Evolutionary conservation across 345 rosid species (phyloP).

Genomic region (Microthlaspi erraticum): DNA sequence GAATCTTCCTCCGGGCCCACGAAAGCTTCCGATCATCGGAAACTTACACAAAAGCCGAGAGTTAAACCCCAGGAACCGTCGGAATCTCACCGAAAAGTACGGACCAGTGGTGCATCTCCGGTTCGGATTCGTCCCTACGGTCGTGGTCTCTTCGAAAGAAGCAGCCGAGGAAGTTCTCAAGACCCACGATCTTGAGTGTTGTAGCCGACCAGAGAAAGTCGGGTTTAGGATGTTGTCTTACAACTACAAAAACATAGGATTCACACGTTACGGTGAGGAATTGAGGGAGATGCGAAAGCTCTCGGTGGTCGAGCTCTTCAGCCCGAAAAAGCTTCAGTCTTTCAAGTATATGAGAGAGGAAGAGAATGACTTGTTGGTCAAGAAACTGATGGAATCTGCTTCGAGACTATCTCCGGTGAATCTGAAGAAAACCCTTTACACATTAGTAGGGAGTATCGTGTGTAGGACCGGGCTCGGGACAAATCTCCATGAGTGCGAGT

Average conservation of each 20-base stretch:
- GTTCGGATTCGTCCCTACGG: slow-evolving; percentile 27
- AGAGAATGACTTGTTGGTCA: slow-evolving; percentile 25
- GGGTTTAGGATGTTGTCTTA: slow-evolving; percentile 33
- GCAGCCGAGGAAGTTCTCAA: slow-evolving; percentile 40
- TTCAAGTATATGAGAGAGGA: slow-evolving; percentile 23
- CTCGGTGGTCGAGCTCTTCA: slow-evolving; percentile 26
- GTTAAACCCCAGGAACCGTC: slow-evolving; percentile 4
- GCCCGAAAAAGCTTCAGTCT: slow-evolving; percentile 4
- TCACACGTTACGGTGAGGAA: slow-evolving; percentile 45
- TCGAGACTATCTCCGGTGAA: background rate
- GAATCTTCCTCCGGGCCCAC: slow-evolving; percentile 30
- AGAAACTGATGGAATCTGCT: slow-evolving; percentile 15
- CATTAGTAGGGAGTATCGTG: slow-evolving; percentile 10
- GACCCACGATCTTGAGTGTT: slow-evolving; percentile 39
- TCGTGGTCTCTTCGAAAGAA: slow-evolving; percentile 29
- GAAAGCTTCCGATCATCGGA: slow-evolving; percentile 30
- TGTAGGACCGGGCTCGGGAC: slow-evolving; percentile 9
- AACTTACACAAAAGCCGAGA: slow-evolving; percentile 28
- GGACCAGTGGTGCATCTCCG: slow-evolving; percentile 35
- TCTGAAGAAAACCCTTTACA: slow-evolving; percentile 25
- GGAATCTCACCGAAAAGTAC: slow-evolving; percentile 4
- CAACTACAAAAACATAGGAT: slow-evolving; percentile 30
- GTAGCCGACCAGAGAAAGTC: slow-evolving; percentile 34
- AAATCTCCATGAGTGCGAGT: slow-evolving; percentile 37
- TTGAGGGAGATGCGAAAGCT: slow-evolving; percentile 45